phyloP scores from a whole-genome alignment of 805 yeast genomes.

The Saccharomycopsis oosterbeekiorum region DNA sequence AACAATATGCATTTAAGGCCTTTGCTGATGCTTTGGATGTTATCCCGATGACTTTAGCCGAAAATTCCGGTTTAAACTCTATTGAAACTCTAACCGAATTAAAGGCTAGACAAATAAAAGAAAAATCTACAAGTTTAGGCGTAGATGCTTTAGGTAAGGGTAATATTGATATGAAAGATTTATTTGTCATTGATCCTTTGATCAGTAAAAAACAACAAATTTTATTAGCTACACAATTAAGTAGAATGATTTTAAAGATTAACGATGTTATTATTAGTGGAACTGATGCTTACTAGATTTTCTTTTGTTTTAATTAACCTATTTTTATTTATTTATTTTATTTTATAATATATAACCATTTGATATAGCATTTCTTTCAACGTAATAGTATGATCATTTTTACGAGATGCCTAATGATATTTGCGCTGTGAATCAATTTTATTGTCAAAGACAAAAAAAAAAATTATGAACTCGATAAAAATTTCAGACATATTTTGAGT shows the following conservation, averaged over 20 bases:
- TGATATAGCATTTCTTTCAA: not conserved
- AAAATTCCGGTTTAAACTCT: conserved; percentile 91
- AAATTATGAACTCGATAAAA: not conserved
- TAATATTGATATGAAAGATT: conserved; percentile 84
- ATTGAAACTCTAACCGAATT: conserved; percentile 79
- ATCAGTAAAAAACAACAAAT: conserved; percentile 97
- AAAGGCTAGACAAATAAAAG: conserved; percentile 77
- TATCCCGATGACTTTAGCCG: conserved; percentile 91
- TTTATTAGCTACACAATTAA: conserved; percentile 89
- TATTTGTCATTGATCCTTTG: conserved; percentile 92
- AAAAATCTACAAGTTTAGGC: conserved; percentile 63
- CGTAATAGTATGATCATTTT: not conserved
- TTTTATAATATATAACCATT: not conserved
- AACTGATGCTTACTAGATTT: conserved; percentile 50
- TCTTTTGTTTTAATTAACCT: not conserved
- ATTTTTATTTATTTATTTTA: not conserved
- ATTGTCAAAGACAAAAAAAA: not conserved
- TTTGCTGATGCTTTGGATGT: conserved; percentile 85
- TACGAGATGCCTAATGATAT: not conserved
- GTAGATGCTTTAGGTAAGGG: conserved; percentile 90
- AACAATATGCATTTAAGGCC: conserved; percentile 96
- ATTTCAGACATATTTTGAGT: not conserved
- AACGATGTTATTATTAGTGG: conserved; percentile 93
- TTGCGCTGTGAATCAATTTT: not conserved
- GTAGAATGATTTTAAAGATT: conserved; percentile 95